Percentiles rank a stretch among this genome's conserved stretches.
phyloP scores from a whole-genome alignment of 148 eudicot species.

The Diospyros lotus region DNA sequence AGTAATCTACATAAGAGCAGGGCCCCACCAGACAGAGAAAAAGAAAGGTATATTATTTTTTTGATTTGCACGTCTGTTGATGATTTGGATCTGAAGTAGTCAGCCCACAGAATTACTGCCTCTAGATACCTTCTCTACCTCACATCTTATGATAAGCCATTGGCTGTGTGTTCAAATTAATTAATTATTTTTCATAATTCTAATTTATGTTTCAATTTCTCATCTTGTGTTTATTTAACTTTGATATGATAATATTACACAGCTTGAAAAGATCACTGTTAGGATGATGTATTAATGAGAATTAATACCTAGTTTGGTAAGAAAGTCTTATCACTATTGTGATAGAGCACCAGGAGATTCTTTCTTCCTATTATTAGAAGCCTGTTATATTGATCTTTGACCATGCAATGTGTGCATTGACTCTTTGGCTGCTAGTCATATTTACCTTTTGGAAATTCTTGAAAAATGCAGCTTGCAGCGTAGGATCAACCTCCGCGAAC shows the following conservation, averaged over 20 bases:
- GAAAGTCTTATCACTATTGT: background rate
- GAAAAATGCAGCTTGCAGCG: conserved; percentile 78
- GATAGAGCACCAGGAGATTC: background rate
- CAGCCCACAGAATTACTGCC: too few species aligned
- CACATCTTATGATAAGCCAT: too few species aligned
- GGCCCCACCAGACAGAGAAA: too few species aligned
- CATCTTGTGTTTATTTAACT: background rate
- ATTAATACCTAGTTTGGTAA: background rate
- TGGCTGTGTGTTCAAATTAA: too few species aligned
- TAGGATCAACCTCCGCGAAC: conserved; percentile 70
- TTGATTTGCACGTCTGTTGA: too few species aligned
- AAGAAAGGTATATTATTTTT: too few species aligned
- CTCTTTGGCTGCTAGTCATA: background rate
- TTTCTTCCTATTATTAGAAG: background rate
- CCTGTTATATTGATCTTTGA: too few species aligned
- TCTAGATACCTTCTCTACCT: too few species aligned
- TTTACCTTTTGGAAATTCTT: conserved; percentile 13
- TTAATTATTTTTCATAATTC: too few species aligned
- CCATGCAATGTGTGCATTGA: background rate
- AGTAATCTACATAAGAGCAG: too few species aligned
- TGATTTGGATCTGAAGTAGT: too few species aligned
- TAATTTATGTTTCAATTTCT: background rate
- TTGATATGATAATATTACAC: background rate
- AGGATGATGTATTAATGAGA: background rate
- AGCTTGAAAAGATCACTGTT: background rate